Evolutionary conservation across 2,329 filamentous ascomycete species (phyloP).

Genomic region (Alternaria solani): DNA sequence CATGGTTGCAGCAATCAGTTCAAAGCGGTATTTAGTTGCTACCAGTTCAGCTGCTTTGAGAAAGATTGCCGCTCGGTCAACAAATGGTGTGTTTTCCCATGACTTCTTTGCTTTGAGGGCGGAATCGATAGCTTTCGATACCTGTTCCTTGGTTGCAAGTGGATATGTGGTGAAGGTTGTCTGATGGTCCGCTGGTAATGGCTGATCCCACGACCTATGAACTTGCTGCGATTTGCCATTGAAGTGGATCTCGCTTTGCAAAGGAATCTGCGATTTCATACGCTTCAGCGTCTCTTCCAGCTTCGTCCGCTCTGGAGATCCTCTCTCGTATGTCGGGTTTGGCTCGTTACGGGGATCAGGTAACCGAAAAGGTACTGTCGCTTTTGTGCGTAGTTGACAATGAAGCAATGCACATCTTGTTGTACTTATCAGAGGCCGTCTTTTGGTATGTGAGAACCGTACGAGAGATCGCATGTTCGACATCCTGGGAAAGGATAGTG

Average conservation of each 20-base stretch:
- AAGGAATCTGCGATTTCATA: conserved; percentile 37
- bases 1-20: conserved; percentile 94
- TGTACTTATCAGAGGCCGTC: conserved; percentile 21
- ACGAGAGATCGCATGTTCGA: conserved; percentile 26
- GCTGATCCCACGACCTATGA: conserved; percentile 36
- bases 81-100: conserved; percentile 87
- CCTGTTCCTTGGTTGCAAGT: conserved; percentile 76
- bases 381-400: conserved; percentile 34
- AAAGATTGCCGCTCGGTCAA: conserved; percentile 89
- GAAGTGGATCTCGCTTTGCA: conserved; percentile 37
- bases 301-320: conserved; percentile 36
- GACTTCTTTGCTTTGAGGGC: conserved; percentile 81
- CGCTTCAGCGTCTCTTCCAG: conserved; percentile 36
- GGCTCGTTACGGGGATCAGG: conserved; percentile 41
- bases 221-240: conserved; percentile 37
- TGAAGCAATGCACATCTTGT: conserved; percentile 15
- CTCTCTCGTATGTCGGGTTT: conserved; percentile 40
- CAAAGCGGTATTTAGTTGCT: conserved; percentile 88
- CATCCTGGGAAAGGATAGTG: conserved; percentile 15
- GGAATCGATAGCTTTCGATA: conserved; percentile 78
- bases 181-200: conserved; percentile 62
- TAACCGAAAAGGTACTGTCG: conserved; percentile 40
- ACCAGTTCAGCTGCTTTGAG: conserved; percentile 93
- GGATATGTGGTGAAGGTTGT: conserved; percentile 81
- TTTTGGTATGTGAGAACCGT: conserved; percentile 10